Evolutionary conservation across 805 yeast genomes (phyloP).

Genomic region (Candida tallmaniae): DNA sequence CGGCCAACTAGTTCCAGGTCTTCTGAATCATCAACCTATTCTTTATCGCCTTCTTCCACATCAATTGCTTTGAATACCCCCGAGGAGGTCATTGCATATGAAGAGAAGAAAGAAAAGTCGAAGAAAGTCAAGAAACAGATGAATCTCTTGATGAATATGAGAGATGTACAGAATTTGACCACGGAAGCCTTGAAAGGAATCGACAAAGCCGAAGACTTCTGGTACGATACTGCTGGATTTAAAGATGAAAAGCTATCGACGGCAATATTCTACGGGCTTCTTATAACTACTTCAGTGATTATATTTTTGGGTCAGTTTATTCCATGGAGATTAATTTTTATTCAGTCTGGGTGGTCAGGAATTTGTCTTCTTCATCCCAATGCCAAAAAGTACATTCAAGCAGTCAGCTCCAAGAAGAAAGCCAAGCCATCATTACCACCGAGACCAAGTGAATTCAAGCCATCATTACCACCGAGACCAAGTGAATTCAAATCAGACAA

Average conservation of each 20-base stretch:
- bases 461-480: conserved; percentile 6
- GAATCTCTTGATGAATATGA: conserved; percentile 55
- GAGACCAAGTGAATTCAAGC: conserved; percentile 6
- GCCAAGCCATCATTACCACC: conserved; percentile 9
- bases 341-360: conserved; percentile 53
- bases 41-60: conserved; percentile 5
- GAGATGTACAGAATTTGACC: conserved; percentile 67
- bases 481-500: too few species aligned
- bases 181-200: conserved; percentile 47
- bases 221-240: conserved; percentile 65
- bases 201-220: conserved; percentile 49
- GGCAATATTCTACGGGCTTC: conserved; percentile 41
- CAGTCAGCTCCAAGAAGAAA: conserved; percentile 12
- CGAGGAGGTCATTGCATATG: conserved; percentile 9
- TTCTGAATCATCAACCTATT: conserved; percentile 13
- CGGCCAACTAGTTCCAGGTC: conserved; percentile 12
- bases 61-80: conserved; percentile 9
- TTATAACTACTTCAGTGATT: conserved; percentile 31
- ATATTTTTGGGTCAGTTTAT: conserved; percentile 46
- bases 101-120: conserved; percentile 13
- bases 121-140: conserved; percentile 30
- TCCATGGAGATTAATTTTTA: conserved; percentile 62
- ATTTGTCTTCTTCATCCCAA: conserved; percentile 60
- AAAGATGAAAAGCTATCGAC: conserved; percentile 66
- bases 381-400: conserved; percentile 25